Base-by-base conservation (phyloP, 2,329 filamentous ascomycete species). In the Alternaria sp. region DNA sequence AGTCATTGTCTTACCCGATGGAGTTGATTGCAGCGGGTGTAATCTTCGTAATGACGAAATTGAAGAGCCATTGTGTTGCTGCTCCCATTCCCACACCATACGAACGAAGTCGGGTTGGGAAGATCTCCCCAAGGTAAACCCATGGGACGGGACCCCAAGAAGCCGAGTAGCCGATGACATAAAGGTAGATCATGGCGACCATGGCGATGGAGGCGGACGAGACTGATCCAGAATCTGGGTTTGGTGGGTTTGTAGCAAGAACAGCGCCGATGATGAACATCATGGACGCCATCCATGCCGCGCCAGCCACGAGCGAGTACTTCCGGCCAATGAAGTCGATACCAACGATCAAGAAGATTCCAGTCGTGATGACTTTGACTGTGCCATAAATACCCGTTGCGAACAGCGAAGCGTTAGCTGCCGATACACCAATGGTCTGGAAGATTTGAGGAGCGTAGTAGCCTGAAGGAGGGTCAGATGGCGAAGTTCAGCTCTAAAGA, bases 381-480 rank as follows among this genome's bases (percentile, higher is more conserved):
- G 93, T 88, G 52, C 91, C 91, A 69, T 92, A 93, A 66, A 93
- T 88, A 23, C 60, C 60, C 12, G 60, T 62, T 21, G 60, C 60
- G 19, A 62, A 62, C 9, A 62, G 21, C 15, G 60, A 62, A 17
- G 60, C 56, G 28, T 62, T 55, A 3, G 60, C 44, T 4, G 87
- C 87, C 1, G 79, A 84, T 13, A 91, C 81, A 13, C 90, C 89
- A 44, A 92, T 86, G 12, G 84, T 86, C 64, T 85, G 85, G 83
- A 93, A 92, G 10, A 93, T 86, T 0, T 87, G 90, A 0, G 90
- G 90, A 1, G 83, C 92, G 81, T 93, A 93, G 82, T 93, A 93
- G 81, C 60, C 60, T 59, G 26, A 9, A 25, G 6, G 15, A 36
- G 7, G 17, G 44, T 62, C 91, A 59, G 30, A 32, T 3, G 17